Base-by-base conservation (phyloP, 345 rosid genomes). In the Hypericum androsaemum region DNA sequence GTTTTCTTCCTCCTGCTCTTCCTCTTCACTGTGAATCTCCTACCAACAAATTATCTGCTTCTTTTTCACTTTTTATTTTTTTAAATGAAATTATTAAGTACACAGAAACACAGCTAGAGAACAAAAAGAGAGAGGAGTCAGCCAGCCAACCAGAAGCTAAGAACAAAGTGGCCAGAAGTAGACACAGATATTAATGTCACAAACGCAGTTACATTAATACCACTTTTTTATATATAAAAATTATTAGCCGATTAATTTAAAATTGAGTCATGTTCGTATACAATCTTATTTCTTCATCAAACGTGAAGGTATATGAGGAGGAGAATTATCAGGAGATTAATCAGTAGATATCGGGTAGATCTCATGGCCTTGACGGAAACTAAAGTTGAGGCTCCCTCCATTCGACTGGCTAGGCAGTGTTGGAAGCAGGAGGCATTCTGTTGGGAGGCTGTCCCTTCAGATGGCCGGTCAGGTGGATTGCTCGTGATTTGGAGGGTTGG, bases 141-240 rank as follows among this genome's bases (percentile, higher is more conserved):
- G 64, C 75, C 80, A 72, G 71, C 63, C 61, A 54, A 58, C 72
- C 77, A 57, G 50, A 65, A 68, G 69, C 74, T 74, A 72, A 64
- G n/a, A 59, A 66, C 72, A 77, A 84, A 72, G 72, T 70, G 88
- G 76, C 86, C n/a, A n/a, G 82, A 80, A 78, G 64, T 61, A 32
- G 68, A 76, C 80, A 71, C 82, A 65, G 56, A 64, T 61, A 66
- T 77, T 70, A 72, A 72, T 63, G 76, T 65, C 68, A 63, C 72
- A 59, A 74, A 41, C 65, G 71, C 57, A 43, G 46, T 43, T 10
- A 6, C 14, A 43, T 15, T 10, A 43, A 43, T 43, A 43, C 12
- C 12, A 5, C 12, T 43, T 43, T 5, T 43, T 43, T 13, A 43
- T 43, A 57, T 75, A 50, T n/a, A 58, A 66, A 45, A 52, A 40